Base-by-base conservation (phyloP, 495 filamentous ascomycete genomes). In the Trichoderma reesei region DNA sequence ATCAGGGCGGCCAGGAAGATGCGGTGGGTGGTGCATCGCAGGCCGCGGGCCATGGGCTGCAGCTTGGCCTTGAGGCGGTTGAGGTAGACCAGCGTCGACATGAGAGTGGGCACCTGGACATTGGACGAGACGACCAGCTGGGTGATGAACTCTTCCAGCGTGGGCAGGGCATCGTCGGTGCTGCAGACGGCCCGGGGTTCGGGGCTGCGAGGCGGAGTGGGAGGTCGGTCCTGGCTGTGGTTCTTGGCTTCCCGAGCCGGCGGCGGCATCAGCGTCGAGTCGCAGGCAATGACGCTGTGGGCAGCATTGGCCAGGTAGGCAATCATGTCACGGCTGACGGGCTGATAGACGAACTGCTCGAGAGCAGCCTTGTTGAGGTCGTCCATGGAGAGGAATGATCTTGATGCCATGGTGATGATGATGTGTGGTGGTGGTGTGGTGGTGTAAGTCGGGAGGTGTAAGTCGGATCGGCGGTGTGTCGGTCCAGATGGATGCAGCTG, bases 1-100 rank as follows among this genome's bases (percentile, higher is more conserved):
- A 97, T 96, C 65, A 97, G 84, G 5, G 90, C 85, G 31, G 95
- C 90, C 63, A 98, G 80, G 72, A 98, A 97, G 88, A 98, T 98
- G 65, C 94, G 89, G 72, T 98, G 94, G 51, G 94, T 92, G 14
- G 94, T 98, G 80, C 94, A 98, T 48, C 90, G 89, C 79, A 98
- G 90, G 68, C 94, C 94, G 80, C 97, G 98, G 69, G 94, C 95
- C 68, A 96, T 91, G 46, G 92, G 88, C 31, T 94, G 93, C 7
- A 98, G 84, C 42, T 90, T 85, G 62, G 86, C 80, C 72, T 86
- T 89, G 66, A 98, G 83, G 44, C 94, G 85, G 68, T 82, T 83
- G 59, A 98, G 87, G 79, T 97, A 98, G 71, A 98, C 91, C 4
- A 98, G 82, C 6, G 91, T 90, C 63, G 90, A 91, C 95, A 98